Conservation (phyloP, 352 stramenopile genomes). For the Globisporangium canariense region DNA sequence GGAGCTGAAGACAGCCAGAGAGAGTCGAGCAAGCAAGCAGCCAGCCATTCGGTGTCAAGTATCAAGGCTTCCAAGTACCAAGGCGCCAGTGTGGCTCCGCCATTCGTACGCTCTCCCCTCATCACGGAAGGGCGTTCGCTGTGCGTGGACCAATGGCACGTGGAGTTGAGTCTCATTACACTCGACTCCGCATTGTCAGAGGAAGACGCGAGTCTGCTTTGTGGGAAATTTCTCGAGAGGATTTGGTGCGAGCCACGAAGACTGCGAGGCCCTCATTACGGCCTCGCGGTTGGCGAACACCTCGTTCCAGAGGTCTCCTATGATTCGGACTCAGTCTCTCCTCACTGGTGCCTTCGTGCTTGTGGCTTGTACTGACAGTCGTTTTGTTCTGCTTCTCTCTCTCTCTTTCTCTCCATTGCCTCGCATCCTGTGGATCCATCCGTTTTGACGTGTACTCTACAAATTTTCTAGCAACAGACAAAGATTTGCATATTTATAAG, state of each 20-base stretch:
- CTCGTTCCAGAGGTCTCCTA: neutral
- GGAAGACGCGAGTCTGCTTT: neutral
- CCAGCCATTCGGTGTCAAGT: neutral
- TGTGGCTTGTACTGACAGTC: neutral
- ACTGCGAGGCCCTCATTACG: slow-evolving; percentile 26
- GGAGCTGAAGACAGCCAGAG: neutral
- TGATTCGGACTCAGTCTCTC: neutral
- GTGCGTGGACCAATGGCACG: neutral
- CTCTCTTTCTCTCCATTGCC: neutral
- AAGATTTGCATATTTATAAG: neutral
- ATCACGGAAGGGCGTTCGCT: slow-evolving; percentile 20
- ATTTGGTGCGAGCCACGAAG: slow-evolving; percentile 2
- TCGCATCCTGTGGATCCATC: no score
- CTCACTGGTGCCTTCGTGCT: neutral
- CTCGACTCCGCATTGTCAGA: slow-evolving; percentile 3
- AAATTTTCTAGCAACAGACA: neutral
- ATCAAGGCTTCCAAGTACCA: neutral
- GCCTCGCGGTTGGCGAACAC: slow-evolving; percentile 4
- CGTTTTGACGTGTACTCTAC: neutral
- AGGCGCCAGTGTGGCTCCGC: slow-evolving; percentile 23
- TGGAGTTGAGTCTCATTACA: slow-evolving; percentile 26
- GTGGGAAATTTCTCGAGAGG: neutral
- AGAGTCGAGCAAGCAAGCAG: neutral
- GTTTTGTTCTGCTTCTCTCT: neutral
- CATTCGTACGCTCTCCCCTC: slow-evolving; percentile 17